Percentiles rank a stretch among this genome's conserved stretches.
These are phyloP conservation scores for Epichloe coenophiala DNA, from an alignment of 2,329 filamentous ascomycete genomes.

Conservation along the genomic window DNA sequence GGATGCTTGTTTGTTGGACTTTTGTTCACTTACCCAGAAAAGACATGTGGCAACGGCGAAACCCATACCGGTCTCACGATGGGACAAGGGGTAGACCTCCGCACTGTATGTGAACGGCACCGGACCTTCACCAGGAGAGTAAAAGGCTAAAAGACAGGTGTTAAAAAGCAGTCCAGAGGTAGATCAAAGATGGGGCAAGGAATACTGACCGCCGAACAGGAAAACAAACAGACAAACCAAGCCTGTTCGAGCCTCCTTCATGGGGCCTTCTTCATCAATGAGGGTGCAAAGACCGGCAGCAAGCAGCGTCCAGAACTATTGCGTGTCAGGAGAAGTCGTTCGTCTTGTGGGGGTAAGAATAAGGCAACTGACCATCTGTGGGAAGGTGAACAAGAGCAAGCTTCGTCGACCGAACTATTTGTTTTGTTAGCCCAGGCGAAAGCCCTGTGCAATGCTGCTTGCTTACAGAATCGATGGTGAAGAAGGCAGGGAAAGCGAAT, in stretches of 20 bases:
- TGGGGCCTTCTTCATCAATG: slow-evolving; percentile 14
- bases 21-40: slow-evolving; percentile 25
- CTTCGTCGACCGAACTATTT: slow-evolving; percentile 42
- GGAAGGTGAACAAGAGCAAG: slow-evolving; percentile 51
- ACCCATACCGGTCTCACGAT: slow-evolving; percentile 50
- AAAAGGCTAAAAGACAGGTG: slow-evolving; percentile 30
- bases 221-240: slow-evolving; percentile 50
- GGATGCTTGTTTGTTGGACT: neutral
- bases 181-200: neutral
- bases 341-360: neutral
- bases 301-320: slow-evolving; percentile 36
- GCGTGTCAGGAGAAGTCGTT: neutral
- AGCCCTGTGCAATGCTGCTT: neutral
- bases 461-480: slow-evolving; percentile 46
- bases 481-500: slow-evolving; percentile 53
- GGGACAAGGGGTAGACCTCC: slow-evolving; percentile 48
- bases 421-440: slow-evolving; percentile 5
- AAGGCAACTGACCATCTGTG: slow-evolving; percentile 41
- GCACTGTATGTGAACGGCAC: slow-evolving; percentile 50
- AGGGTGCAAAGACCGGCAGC: slow-evolving; percentile 26
- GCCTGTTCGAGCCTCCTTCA: slow-evolving; percentile 31
- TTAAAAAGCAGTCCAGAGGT: neutral
- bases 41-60: slow-evolving; percentile 48
- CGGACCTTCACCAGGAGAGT: slow-evolving; percentile 50
- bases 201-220: slow-evolving; percentile 36